These are phyloP conservation scores for Chaetomiaceae sp. DNA, from an alignment of 2,329 filamentous ascomycete genomes.

Conservation along the genomic window DNA sequence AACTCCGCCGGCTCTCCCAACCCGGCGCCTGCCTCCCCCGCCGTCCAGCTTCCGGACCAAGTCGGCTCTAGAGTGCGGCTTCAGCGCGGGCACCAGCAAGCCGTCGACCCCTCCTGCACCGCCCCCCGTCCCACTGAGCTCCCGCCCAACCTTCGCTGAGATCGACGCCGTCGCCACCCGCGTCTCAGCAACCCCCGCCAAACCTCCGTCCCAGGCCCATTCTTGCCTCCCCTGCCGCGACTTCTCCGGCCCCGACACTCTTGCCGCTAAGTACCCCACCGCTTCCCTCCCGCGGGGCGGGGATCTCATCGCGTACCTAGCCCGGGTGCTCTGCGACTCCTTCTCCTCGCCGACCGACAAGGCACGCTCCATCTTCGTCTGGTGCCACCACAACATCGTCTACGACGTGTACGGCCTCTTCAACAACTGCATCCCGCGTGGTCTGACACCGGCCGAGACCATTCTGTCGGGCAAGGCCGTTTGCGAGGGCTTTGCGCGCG, in stretches of 20 bases:
- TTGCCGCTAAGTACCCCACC: conserved; percentile 72
- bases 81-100: conserved; percentile 17
- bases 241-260: conserved; percentile 73
- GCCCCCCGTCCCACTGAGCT: conserved; percentile 48
- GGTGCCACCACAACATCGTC: conserved; percentile 88
- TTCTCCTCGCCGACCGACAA: conserved; percentile 86
- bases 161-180: conserved; percentile 42
- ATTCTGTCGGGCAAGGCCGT: conserved; percentile 77
- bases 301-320: conserved; percentile 67
- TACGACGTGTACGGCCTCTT: conserved; percentile 84
- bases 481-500: conserved; percentile 83
- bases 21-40: conserved; percentile 38
- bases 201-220: conserved; percentile 20
- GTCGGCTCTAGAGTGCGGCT: conserved; percentile 30
- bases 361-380: conserved; percentile 86
- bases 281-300: conserved; percentile 58
- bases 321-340: conserved; percentile 68
- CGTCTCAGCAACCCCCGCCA: conserved; percentile 26
- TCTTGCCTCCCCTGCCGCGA: conserved; percentile 80
- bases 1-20: conserved; percentile 45
- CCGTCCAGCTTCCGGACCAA: conserved; percentile 31
- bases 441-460: conserved; percentile 62
- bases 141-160: conserved; percentile 48
- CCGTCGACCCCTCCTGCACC: conserved; percentile 35
- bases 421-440: conserved; percentile 59